Evolutionary conservation across 352 stramenopile species (phyloP), one percentile per base, ranked within the genome.

Genomic region (Globisporangium parvum): DNA sequence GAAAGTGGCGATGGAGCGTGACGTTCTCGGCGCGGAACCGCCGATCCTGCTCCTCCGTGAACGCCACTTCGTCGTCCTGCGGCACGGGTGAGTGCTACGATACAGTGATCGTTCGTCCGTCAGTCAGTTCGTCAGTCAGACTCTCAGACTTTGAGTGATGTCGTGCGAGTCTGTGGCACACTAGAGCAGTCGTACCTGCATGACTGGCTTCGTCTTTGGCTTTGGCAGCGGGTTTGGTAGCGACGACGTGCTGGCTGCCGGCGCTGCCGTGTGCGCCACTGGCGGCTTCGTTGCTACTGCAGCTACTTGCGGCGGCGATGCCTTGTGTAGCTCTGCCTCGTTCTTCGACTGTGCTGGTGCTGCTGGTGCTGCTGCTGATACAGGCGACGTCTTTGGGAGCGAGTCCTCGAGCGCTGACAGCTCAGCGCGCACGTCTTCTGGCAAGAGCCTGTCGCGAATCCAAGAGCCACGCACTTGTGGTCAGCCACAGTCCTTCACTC

Each of bases 1-100:
- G 79, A 40, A 95, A 90, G 41, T 95, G 85, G 20, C 77, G 80
- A 60, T 93, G 82, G 39, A 95, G 54, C 57, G 67, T 78, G 18
- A 90, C 59, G 51, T 93, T 92, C 59, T 95, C 85, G 5, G 75
- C 70, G 39, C 68, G 69, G 60, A 91, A 88, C 2, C 71, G 77
- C 12, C 60, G 63, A 0, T 83, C 55, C 53, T 92, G 59, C 17
- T 84, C 74, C n/a, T 88, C 71, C 2, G 79, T 81, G 57, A 91
- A 80, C 60, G 78, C 69, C 26, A 85, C 55, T 15, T 76, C 64
- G 18, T 49, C 28, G 46, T 75, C 35, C 84, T 67, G 0, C 48
- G 84, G 74, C 44, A 71, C 50, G 3, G 61, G 50, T 1, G 40
- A n/a, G 42, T 69, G 53, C 65, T 78, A 40, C 12, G 51, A 24